Conservation (phyloP, 129 eudicot species). For the Artemisia tridentata region DNA sequence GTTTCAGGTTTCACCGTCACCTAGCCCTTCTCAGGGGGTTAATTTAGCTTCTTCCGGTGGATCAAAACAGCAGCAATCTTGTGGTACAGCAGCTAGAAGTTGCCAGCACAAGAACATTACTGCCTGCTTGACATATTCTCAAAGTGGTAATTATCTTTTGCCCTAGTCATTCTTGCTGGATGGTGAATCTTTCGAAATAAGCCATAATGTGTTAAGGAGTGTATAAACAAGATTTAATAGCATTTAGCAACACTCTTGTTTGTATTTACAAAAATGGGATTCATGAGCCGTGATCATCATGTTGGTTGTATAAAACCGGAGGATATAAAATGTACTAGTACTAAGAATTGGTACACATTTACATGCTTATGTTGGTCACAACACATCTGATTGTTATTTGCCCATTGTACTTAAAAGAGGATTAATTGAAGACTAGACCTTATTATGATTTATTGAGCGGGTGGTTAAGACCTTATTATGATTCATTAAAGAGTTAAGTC, state of each 20-base stretch:
- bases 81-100: slow-evolving; percentile 32
- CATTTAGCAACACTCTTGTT: too few relatives aligned
- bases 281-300: too few relatives aligned
- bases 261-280: too few relatives aligned
- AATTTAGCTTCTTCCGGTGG: slow-evolving; percentile 16
- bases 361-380: neutral
- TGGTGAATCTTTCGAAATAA: neutral
- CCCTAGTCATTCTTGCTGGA: neutral
- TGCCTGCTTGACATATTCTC: slow-evolving; percentile 42
- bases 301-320: too few relatives aligned
- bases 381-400: neutral
- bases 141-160: slow-evolving; percentile 32
- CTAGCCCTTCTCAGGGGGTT: slow-evolving; percentile 37
- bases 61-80: slow-evolving; percentile 25
- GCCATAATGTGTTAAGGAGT: too few relatives aligned
- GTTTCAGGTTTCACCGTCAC: slow-evolving; percentile 46
- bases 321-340: too few relatives aligned
- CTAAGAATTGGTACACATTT: neutral
- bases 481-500: too few relatives aligned
- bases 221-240: too few relatives aligned
- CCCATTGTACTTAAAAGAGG: neutral
- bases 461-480: too few relatives aligned
- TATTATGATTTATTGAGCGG: too few relatives aligned
- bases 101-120: slow-evolving; percentile 42
- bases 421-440: neutral